Base-by-base conservation (phyloP, 495 filamentous ascomycete genomes). In the Aspergillus taichungensis region DNA sequence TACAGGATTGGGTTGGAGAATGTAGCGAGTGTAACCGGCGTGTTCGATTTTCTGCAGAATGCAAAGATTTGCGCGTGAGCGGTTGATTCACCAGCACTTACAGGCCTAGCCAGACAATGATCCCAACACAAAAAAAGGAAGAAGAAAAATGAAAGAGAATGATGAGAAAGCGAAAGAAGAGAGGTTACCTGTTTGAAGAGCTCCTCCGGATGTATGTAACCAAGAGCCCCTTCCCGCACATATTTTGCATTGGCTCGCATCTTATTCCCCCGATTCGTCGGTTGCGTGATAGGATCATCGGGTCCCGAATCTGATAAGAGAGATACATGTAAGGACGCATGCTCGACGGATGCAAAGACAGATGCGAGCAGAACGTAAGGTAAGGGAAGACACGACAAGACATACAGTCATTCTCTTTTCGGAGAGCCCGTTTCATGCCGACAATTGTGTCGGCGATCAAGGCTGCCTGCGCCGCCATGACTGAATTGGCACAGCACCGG, bases 231-330 rank as follows among this genome's bases (percentile, higher is more conserved):
- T 57, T 87, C 78, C 44, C 82, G 83, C 35, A 94, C 79, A 64
- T 85, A 87, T 60, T 79, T 76, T 34, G 89, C 82, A 57, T 85
- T 85, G 55, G 77, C 84, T 64, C 86, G 86, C 46, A 97, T 76
- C 61, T 95, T 99, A 61, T 95, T 86, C 37, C 87, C 88, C 55
- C 91, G 86, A 63, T 95, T 97, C 6, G 85, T 89, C 42, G 79
- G 79, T 58, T 81, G 77, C 34, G 79, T 76, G 55, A 92, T 86
- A 35, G 82, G 77, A 51, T 87, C 85, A 62, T 96, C 92, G 13
- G 87, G 87, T 56, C 91, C 89, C 36, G 86, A 86, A 39, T 85
- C 89, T 95, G 36, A 28, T 27, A 37, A 44, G 35, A 44, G 9
- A 49, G 29, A 29, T n/a, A 8, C 37, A 43, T 29, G 43, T 13